Base-by-base conservation (phyloP, 2,329 filamentous ascomycete genomes). In the Botrytis pseudocinerea region DNA sequence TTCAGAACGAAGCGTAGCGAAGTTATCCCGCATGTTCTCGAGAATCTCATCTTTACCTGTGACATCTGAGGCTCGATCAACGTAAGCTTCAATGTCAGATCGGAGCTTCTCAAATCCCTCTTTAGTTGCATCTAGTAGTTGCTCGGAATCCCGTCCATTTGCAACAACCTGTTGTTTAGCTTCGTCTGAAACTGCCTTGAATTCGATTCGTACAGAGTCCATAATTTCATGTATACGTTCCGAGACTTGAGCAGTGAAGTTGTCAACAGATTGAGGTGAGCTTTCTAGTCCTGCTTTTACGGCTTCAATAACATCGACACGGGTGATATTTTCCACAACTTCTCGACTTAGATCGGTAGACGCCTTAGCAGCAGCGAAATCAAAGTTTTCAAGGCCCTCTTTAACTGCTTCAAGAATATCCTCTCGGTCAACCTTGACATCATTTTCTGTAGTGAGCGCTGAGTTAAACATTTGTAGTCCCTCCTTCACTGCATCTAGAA, bases 401-500 rank as follows among this genome's bases (percentile, higher is more conserved):
- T 88, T 89, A 4, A 95, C 40, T 18, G 75, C 74, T 22, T 70
- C 88, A 2, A 96, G 86, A 32, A 95, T 87, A 65, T 94, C 92
- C 48, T 92, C 87, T 70, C 87, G 88, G 69, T 90, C 85, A 7
- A 82, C 80, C 28, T 81, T 80, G 59, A 88, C 87, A 0, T 88
- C 85, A 25, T 93, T 87, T 74, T 94, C 91, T 1, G 89, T 85
- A 75, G 84, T 90, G 84, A 87, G 93, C 73, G 83, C 86, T 61
- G 70, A 75, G 78, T 94, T 91, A 60, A 95, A 85, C 70, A 88
- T 91, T 48, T 83, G 85, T 16, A 97, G 86, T 0, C 94, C 94
- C 79, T 97, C 93, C 77, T 94, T 95, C 62, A 97, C 91, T 0
- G 94, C 93, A 81, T 96, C 93, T 5, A 98, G 85, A 22, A 97